phyloP scores from a whole-genome alignment of 2,329 filamentous ascomycete genomes.

The Epichloe coenophiala region DNA sequence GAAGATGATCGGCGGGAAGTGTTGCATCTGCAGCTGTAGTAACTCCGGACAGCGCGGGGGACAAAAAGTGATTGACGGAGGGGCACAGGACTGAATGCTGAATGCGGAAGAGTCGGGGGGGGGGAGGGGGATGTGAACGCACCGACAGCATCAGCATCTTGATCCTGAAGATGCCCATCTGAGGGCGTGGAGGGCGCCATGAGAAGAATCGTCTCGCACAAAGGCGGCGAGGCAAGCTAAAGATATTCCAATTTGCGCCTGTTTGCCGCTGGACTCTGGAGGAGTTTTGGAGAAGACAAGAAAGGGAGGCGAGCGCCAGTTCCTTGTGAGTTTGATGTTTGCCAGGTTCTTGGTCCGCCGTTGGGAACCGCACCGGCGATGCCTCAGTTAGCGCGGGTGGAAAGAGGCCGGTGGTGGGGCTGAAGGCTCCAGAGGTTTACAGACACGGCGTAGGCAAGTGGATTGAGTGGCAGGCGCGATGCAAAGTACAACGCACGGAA shows the following conservation, averaged over 20 bases:
- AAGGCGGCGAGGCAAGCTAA: neutral
- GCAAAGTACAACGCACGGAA: neutral
- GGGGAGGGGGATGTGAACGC: constrained; percentile 1
- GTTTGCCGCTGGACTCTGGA: neutral
- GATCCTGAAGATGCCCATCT: constrained; percentile 5
- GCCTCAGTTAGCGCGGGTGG: constrained; percentile 1
- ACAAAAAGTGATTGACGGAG: neutral
- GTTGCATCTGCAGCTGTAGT: constrained; percentile 1
- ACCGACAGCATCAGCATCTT: constrained; percentile 5
- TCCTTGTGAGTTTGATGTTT: neutral
- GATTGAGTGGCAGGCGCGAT: neutral
- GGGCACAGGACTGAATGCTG: neutral
- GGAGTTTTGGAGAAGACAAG: neutral
- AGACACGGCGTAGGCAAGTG: no score
- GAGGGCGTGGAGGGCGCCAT: constrained; percentile 8
- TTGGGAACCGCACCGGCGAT: neutral
- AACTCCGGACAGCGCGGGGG: neutral
- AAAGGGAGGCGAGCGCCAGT: neutral
- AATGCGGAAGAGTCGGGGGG: constrained; percentile 6
- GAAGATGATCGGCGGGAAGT: neutral
- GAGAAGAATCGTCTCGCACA: neutral
- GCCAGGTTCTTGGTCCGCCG: neutral
- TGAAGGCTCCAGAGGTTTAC: neutral
- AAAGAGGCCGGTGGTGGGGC: constrained; percentile 4
- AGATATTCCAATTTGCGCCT: neutral